A percentile compares a stretch with the other conserved stretches of the same genome.
These are phyloP conservation scores for Croton laevigatus DNA, from an alignment of 441 rosid species.

Conservation along the genomic window DNA sequence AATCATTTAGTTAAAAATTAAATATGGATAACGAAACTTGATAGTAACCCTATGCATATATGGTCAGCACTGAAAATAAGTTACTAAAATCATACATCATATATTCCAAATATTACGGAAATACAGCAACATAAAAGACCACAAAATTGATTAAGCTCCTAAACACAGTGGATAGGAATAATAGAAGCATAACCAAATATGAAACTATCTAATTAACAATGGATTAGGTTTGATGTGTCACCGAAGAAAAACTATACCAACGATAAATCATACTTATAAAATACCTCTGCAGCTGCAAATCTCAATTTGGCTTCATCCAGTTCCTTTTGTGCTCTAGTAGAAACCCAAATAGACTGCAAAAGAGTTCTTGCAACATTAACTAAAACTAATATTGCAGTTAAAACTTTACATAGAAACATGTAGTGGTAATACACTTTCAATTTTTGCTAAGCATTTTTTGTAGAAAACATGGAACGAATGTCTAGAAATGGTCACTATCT, in stretches of 20 bases:
- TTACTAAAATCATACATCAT: neutral
- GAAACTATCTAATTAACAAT: neutral
- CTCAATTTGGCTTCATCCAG: slow-evolving; percentile 88
- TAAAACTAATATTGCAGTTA: neutral
- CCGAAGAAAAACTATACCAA: slow-evolving; percentile 2
- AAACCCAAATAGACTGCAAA: slow-evolving; percentile 90
- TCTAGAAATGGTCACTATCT: neutral
- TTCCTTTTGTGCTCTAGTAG: slow-evolving; percentile 71
- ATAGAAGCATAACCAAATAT: neutral
- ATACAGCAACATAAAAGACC: too few species aligned
- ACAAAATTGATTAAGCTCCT: too few species aligned
- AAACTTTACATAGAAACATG: neutral
- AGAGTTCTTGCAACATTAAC: slow-evolving; percentile 10
- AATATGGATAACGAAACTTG: neutral
- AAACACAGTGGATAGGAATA: neutral
- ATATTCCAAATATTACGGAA: neutral
- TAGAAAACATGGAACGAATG: neutral
- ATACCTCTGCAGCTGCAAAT: slow-evolving; percentile 98
- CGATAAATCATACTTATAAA: slow-evolving; percentile 5
- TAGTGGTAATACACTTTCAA: neutral
- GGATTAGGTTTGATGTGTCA: neutral
- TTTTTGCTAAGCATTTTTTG: neutral
- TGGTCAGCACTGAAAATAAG: neutral
- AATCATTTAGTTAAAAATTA: neutral
- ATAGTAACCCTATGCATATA: neutral